A percentile compares a stretch with the other conserved stretches of the same genome.
phyloP scores from a whole-genome alignment of 2,329 filamentous ascomycete species.

The Cladophialophora chaetospira region DNA sequence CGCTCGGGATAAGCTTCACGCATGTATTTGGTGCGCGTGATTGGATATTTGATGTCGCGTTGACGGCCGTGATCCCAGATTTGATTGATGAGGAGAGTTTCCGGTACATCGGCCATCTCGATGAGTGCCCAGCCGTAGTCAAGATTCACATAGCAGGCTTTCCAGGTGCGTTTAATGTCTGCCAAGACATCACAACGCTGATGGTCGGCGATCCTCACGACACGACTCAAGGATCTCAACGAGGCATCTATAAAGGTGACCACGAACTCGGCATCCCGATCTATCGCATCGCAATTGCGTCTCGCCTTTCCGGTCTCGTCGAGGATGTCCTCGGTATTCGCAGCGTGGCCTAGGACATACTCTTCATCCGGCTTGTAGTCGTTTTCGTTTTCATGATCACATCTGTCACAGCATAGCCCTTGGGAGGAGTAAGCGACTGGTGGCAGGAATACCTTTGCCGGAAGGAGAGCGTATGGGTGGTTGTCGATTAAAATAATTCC shows the following conservation, averaged over 20 bases:
- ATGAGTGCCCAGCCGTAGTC: not conserved
- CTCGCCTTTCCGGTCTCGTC: not conserved
- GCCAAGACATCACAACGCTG: not conserved
- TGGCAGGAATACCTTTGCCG: not conserved
- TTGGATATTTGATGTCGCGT: not conserved
- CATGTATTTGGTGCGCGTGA: not conserved
- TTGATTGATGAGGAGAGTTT: not conserved
- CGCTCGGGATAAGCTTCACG: not conserved
- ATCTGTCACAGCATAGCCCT: too few relatives aligned
- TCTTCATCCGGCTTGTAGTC: not conserved
- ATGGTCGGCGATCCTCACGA: not conserved
- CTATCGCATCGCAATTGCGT: not conserved
- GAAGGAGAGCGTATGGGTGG: not conserved
- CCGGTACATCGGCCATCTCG: not conserved
- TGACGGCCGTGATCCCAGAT: not conserved
- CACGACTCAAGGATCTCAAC: not conserved
- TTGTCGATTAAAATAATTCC: not conserved
- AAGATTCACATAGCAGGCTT: not conserved
- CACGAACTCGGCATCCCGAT: not conserved
- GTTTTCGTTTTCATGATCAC: too few relatives aligned
- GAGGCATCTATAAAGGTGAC: not conserved
- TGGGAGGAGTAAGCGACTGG: not conserved
- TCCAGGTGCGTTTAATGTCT: too few relatives aligned
- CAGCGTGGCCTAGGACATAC: not conserved
- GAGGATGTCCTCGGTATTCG: not conserved